Evolutionary conservation across 371 early-diverging fungal species (phyloP), one percentile per base, ranked within the genome.

Genomic region (Blakeslea trispora): DNA sequence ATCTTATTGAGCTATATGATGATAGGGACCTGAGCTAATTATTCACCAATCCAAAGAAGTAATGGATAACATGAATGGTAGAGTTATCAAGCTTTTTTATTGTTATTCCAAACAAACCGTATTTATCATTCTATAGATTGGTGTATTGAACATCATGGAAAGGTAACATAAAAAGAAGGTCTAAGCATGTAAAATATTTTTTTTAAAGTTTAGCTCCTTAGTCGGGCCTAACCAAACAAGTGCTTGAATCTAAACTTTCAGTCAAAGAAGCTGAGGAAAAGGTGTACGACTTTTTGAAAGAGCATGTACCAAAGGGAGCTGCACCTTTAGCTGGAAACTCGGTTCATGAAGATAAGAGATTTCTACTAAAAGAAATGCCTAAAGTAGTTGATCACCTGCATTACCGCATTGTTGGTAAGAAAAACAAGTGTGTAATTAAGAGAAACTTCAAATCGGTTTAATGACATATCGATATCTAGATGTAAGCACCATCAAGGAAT

Each of bases 271-370:
- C 97, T 1, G 85, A 94, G 62, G 46, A 64, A 4, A 74, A 78
- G 41, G 83, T 97, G 17, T 66, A 92, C 14, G 77, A 69, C 0
- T 92, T 95, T 61, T 74, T 97, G 47, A 75, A 86, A 54, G 24
- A 72, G 34, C 85, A 93, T 70, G 76, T 93, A 47, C 79, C 84
- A 5, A 44, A 68, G 5, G 72, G 89, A 13, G 70, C 74, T 2
- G 93, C 87, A 0, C 83, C 91, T 13, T 73, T 97, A 39, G 95
- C 94, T 0, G 97, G 97, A n/a, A 97, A 95, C 75, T 89, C 93
- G 28, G 94, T 95, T 3, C 93, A 96, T 68, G 90, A 85, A 17
- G 97, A 97, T 65, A 87, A 89, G 57, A 80, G 77, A 32, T 97
- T 96, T 45, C 68, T 97, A 48, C 71, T 77, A 31, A 85, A 87